Evolutionary conservation across 1,284 basidiomycete species (phyloP).

Genomic region (Cryptococcus amylolentus): DNA sequence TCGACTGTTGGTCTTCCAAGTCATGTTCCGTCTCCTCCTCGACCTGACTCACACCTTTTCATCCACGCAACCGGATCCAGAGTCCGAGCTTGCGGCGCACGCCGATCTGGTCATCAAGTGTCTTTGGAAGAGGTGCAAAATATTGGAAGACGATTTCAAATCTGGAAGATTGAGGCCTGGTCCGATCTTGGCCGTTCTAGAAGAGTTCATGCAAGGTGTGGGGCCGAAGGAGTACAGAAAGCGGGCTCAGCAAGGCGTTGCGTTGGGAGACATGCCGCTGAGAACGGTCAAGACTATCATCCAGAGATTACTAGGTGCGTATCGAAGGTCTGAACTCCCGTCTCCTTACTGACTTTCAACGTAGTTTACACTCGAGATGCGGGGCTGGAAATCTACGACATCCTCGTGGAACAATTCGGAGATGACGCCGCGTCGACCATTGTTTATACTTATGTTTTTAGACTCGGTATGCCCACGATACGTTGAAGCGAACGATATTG

Average conservation of each 20-base stretch:
- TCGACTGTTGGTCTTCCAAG: constrained; percentile 89
- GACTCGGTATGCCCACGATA: constrained; percentile 61
- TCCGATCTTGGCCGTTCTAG: constrained; percentile 87
- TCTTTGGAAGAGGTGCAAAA: constrained; percentile 95
- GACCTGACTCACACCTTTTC: constrained; percentile 86
- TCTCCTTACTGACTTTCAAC: neutral
- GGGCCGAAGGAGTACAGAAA: constrained; percentile 95
- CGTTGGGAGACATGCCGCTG: constrained; percentile 94
- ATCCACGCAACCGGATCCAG: constrained; percentile 54
- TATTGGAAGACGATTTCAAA: constrained; percentile 84
- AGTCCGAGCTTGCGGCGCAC: constrained; percentile 80
- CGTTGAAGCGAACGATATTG: neutral
- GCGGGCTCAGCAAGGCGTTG: constrained; percentile 80
- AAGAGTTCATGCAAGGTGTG: constrained; percentile 88
- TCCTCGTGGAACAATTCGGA: constrained; percentile 47
- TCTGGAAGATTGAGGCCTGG: constrained; percentile 77
- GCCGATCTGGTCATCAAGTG: constrained; percentile 97
- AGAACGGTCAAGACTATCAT: constrained; percentile 97
- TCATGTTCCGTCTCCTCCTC: constrained; percentile 69
- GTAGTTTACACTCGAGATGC: constrained; percentile 40
- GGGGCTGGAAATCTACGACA: constrained; percentile 40
- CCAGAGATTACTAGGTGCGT: constrained; percentile 87
- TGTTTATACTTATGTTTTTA: constrained; percentile 49
- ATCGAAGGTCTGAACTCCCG: neutral
- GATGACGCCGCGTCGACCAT: constrained; percentile 50